phyloP scores from a whole-genome alignment of 768 basidiomycete species.

The Lactifluus subvellereus region DNA sequence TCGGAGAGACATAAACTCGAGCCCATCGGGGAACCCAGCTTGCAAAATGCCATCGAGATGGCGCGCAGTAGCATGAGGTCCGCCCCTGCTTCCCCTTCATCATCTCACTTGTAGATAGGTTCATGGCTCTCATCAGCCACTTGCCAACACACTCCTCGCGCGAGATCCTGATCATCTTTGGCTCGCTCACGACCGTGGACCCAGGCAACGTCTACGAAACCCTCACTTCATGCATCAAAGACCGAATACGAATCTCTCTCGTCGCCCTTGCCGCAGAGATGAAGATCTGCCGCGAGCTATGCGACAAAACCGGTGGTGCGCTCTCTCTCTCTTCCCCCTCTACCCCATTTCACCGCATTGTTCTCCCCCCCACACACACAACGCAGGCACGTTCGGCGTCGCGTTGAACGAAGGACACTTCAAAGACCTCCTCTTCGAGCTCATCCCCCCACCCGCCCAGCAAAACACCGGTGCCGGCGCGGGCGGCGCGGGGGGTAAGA shows the following conservation, averaged over 20 bases:
- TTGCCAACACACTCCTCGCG: conserved; percentile 96
- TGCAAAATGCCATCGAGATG: conserved; percentile 98
- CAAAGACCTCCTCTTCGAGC: conserved; percentile 92
- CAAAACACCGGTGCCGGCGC: conserved; percentile 45
- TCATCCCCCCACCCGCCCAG: conserved; percentile 91
- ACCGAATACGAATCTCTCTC: conserved; percentile 85
- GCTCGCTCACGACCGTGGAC: conserved; percentile 93
- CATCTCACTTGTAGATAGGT: background rate
- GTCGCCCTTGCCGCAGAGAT: conserved; percentile 96
- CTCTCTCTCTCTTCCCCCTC: conserved; percentile 5
- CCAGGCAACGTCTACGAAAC: conserved; percentile 96
- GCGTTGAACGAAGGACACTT: conserved; percentile 97
- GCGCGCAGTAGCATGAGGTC: conserved; percentile 91
- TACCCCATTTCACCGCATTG: background rate
- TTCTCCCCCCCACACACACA: conserved; percentile 4
- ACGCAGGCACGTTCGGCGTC: conserved; percentile 82
- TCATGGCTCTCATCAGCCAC: conserved; percentile 49
- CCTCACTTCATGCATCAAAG: conserved; percentile 74
- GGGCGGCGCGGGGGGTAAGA: conserved; percentile 31
- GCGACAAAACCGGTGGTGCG: conserved; percentile 87
- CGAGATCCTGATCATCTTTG: conserved; percentile 90
- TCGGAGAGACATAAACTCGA: conserved; percentile 84
- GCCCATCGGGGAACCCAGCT: conserved; percentile 86
- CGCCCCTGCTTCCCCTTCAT: background rate
- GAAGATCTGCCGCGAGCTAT: conserved; percentile 92